Conservation (phyloP, 139 green algal species). For the Micromonas pusilla region DNA sequence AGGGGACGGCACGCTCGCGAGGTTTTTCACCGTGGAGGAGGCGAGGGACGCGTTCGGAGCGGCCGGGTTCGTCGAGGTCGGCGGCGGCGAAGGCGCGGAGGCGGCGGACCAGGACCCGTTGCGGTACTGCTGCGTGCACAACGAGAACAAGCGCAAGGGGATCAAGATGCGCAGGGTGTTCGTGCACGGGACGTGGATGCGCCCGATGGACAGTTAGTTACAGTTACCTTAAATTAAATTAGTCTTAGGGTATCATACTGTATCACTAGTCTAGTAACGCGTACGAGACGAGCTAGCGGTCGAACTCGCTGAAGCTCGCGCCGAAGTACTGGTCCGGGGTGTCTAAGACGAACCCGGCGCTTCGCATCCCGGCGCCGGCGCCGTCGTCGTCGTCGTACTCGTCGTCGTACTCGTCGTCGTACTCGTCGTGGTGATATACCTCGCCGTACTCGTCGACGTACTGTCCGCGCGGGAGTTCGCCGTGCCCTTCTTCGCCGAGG, state of each 20-base stretch:
- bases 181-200: background rate
- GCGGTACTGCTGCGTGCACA: background rate
- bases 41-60: constrained; percentile 4
- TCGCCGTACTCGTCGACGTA: constrained; percentile 7
- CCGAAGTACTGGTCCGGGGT: background rate
- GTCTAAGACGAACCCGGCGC: background rate
- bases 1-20: constrained; percentile 15
- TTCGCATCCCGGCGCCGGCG: background rate
- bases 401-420: background rate
- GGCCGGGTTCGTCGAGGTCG: constrained; percentile 16
- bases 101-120: background rate
- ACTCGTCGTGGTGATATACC: background rate
- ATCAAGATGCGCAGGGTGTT: background rate
- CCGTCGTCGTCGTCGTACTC: background rate
- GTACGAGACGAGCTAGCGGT: too few relatives aligned
- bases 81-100: background rate
- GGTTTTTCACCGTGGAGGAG: constrained; percentile 29
- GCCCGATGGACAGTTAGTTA: background rate
- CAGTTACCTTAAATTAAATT: too few relatives aligned
- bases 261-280: too few relatives aligned
- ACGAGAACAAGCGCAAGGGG: background rate
- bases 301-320: too few relatives aligned
- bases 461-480: background rate
- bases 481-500: background rate
- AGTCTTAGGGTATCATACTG: too few relatives aligned